Percentiles rank a stretch among this genome's conserved stretches.
Evolutionary conservation across 2,329 filamentous ascomycete species (phyloP).

Genomic region (Karstenula rhodostoma): DNA sequence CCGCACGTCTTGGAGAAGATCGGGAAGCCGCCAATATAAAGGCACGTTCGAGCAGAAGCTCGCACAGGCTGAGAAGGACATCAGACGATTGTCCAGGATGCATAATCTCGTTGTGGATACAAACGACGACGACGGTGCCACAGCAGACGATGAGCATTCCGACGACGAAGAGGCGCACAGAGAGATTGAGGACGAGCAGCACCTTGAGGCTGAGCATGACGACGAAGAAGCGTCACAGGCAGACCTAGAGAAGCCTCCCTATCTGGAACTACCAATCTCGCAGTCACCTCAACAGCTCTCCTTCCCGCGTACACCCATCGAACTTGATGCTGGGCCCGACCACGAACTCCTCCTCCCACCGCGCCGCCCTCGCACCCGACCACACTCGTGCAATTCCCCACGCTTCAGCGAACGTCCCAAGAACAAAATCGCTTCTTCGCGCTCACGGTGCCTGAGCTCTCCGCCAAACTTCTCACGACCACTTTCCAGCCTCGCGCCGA

Average conservation of each 20-base stretch:
- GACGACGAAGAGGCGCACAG: background rate
- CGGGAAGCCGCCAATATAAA: background rate
- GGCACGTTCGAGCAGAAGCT: slow-evolving; percentile 14
- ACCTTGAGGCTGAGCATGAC: background rate
- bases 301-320: slow-evolving; percentile 5
- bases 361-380: slow-evolving; percentile 22
- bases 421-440: slow-evolving; percentile 40
- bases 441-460: slow-evolving; percentile 36
- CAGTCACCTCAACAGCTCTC: slow-evolving; percentile 12
- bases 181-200: background rate
- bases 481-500: slow-evolving; percentile 27
- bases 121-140: background rate
- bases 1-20: slow-evolving; percentile 3
- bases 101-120: slow-evolving; percentile 1
- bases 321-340: slow-evolving; percentile 7
- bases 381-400: slow-evolving; percentile 35
- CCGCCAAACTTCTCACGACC: slow-evolving; percentile 36
- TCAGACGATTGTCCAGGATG: slow-evolving; percentile 15
- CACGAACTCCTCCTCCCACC: slow-evolving; percentile 12
- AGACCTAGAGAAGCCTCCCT: slow-evolving; percentile 1
- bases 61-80: slow-evolving; percentile 11
- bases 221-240: background rate
- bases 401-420: slow-evolving; percentile 35
- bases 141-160: slow-evolving; percentile 1
- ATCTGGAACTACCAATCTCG: background rate